Conservation (phyloP, 208 protist species). For the Vickermania spadyakhi region DNA sequence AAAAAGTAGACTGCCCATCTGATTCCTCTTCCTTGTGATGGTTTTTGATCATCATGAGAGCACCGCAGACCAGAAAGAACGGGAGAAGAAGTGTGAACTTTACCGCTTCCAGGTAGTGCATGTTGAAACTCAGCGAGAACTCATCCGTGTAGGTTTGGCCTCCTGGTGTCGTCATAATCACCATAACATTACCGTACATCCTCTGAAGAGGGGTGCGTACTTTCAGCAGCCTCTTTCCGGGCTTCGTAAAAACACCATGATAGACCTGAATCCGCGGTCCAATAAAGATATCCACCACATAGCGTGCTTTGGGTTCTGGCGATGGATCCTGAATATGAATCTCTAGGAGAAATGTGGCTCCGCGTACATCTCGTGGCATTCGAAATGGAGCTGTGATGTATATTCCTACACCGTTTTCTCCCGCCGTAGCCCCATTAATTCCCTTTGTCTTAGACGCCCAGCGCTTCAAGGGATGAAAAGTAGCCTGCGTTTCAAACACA, state of each 20-base stretch:
- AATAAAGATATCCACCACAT: constrained; percentile 56
- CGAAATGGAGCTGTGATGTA: constrained; percentile 49
- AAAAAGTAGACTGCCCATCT: constrained; percentile 1
- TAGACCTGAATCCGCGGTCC: constrained; percentile 53
- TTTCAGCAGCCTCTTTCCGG: constrained; percentile 36
- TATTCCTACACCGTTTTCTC: constrained; percentile 64
- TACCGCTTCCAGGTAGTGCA: constrained; percentile 71
- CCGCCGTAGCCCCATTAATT: constrained; percentile 69
- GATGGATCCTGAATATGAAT: constrained; percentile 64
- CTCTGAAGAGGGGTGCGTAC: constrained; percentile 54
- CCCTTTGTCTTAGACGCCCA: constrained; percentile 68
- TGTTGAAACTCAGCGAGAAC: constrained; percentile 73
- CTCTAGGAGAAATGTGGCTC: constrained; percentile 52
- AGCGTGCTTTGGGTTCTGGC: constrained; percentile 14
- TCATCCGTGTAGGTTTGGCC: constrained; percentile 68
- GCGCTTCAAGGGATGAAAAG: constrained; percentile 67
- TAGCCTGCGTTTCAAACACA: constrained; percentile 59
- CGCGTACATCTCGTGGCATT: constrained; percentile 42
- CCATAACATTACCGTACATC: constrained; percentile 40
- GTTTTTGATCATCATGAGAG: constrained; percentile 52
- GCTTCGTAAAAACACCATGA: constrained; percentile 18
- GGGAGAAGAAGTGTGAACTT: constrained; percentile 77
- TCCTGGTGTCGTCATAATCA: constrained; percentile 56
- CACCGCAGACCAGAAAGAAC: constrained; percentile 39
- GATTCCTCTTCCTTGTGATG: constrained; percentile 29